Evolutionary conservation across 805 yeast genomes (phyloP).

Genomic region (Yamadazyma philogaea): DNA sequence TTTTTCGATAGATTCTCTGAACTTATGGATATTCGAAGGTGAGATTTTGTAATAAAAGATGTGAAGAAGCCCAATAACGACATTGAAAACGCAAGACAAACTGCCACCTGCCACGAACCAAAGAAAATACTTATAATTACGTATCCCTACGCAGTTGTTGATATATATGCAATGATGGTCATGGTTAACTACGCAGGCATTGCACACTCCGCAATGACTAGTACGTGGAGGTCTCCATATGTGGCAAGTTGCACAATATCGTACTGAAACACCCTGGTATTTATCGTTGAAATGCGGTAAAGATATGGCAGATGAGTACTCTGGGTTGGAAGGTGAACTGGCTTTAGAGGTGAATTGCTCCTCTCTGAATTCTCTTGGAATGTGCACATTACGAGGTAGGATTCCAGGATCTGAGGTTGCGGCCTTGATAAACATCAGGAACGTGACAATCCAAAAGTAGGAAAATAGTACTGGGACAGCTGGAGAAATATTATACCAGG

Average conservation of each 20-base stretch:
- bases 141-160: constrained; percentile 40
- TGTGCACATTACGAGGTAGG: constrained; percentile 64
- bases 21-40: constrained; percentile 26
- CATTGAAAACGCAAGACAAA: constrained; percentile 19
- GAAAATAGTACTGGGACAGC: constrained; percentile 53
- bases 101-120: constrained; percentile 29
- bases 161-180: constrained; percentile 77
- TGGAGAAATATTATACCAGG: constrained; percentile 56
- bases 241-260: constrained; percentile 53
- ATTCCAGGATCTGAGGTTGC: constrained; percentile 68
- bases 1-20: constrained; percentile 17
- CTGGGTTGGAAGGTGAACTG: constrained; percentile 34
- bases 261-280: constrained; percentile 39
- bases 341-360: constrained; percentile 38
- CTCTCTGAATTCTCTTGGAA: constrained; percentile 24
- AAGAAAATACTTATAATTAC: constrained; percentile 36
- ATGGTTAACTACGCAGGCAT: constrained; percentile 57
- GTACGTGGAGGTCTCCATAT: constrained; percentile 72
- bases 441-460: constrained; percentile 55
- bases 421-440: constrained; percentile 49
- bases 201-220: constrained; percentile 68
- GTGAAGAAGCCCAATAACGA: constrained; percentile 21
- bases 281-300: constrained; percentile 42
- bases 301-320: constrained; percentile 49
- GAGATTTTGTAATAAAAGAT: constrained; percentile 20